Percentiles rank a stretch among this genome's conserved stretches.
Conservation (phyloP, 192 early-diverging fungal species). For the Entomortierella lignicola region DNA sequence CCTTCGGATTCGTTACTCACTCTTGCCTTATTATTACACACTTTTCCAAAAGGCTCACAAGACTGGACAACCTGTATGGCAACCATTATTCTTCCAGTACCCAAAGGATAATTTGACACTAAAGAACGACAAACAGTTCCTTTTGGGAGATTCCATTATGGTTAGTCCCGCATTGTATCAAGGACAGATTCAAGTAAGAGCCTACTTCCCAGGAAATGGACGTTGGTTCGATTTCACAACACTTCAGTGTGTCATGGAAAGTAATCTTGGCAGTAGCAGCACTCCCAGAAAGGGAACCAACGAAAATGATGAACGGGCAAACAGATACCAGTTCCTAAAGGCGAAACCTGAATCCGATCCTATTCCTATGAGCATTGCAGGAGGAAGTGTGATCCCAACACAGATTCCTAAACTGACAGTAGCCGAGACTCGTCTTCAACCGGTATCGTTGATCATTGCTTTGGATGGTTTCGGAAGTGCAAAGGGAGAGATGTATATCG, state of each 20-base stretch:
- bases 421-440: constrained; percentile 52
- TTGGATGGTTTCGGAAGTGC: constrained; percentile 59
- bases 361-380: constrained; percentile 71
- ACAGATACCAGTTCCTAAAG: constrained; percentile 45
- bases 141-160: constrained; percentile 68
- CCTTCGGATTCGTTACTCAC: constrained; percentile 64
- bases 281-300: constrained; percentile 3
- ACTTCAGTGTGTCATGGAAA: constrained; percentile 36
- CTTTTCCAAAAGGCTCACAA: constrained; percentile 59
- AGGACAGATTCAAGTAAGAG: constrained; percentile 62
- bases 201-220: constrained; percentile 68
- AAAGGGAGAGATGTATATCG: constrained; percentile 65
- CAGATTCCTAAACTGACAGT: constrained; percentile 64
- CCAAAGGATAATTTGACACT: constrained; percentile 36
- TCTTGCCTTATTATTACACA: constrained; percentile 76
- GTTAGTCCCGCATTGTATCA: constrained; percentile 68
- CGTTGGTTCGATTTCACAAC: constrained; percentile 73
- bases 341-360: constrained; percentile 64
- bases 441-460: constrained; percentile 66
- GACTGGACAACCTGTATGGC: constrained; percentile 65
- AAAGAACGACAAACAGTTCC: constrained; percentile 68
- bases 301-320: neutral
- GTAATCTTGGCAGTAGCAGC: too few relatives aligned
- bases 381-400: constrained; percentile 67
- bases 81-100: constrained; percentile 67